Percentiles rank a stretch among this genome's conserved stretches.
These are phyloP conservation scores for Auricularia auricula-judae DNA, from an alignment of 768 basidiomycete genomes.

Conservation along the genomic window DNA sequence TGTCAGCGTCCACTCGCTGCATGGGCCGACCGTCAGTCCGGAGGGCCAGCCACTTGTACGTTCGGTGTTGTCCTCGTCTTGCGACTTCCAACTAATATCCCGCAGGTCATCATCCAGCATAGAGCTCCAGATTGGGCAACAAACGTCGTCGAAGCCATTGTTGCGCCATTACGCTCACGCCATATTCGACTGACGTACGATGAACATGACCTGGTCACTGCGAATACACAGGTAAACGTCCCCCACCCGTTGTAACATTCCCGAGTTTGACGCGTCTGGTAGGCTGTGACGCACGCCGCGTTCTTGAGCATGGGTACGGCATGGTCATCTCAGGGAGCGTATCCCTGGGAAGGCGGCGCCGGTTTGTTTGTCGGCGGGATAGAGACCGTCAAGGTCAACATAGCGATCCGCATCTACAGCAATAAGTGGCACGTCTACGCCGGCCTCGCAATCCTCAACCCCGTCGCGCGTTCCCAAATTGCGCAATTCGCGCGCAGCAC, in stretches of 20 bases:
- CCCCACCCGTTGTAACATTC: not conserved
- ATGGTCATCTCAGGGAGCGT: slow-evolving; percentile 64
- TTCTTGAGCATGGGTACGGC: slow-evolving; percentile 99
- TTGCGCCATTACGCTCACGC: slow-evolving; percentile 69
- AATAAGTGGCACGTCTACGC: slow-evolving; percentile 99
- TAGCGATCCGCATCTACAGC: slow-evolving; percentile 89
- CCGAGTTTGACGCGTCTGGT: not conserved
- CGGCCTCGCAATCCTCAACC: slow-evolving; percentile 95
- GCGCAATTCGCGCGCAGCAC: slow-evolving; percentile 80
- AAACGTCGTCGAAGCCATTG: slow-evolving; percentile 66
- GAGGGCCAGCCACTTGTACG: slow-evolving; percentile 82
- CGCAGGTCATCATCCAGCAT: slow-evolving; percentile 80
- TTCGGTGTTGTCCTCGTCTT: not conserved
- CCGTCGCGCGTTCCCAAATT: slow-evolving; percentile 78
- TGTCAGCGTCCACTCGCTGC: slow-evolving; percentile 87
- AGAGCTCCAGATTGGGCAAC: slow-evolving; percentile 68
- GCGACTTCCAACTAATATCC: not conserved
- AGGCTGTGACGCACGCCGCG: slow-evolving; percentile 91
- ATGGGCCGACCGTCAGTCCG: slow-evolving; percentile 84
- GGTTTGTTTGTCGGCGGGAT: slow-evolving; percentile 94
- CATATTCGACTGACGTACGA: slow-evolving; percentile 93
- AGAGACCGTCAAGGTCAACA: slow-evolving; percentile 93
- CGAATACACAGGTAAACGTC: slow-evolving; percentile 70
- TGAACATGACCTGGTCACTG: slow-evolving; percentile 92
- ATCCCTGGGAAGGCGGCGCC: slow-evolving; percentile 80